Evolutionary conservation across 1,139 yeast species (phyloP), one percentile per base, ranked within the genome.

Genomic region (Hemisphaericaspora xylofermentans): DNA sequence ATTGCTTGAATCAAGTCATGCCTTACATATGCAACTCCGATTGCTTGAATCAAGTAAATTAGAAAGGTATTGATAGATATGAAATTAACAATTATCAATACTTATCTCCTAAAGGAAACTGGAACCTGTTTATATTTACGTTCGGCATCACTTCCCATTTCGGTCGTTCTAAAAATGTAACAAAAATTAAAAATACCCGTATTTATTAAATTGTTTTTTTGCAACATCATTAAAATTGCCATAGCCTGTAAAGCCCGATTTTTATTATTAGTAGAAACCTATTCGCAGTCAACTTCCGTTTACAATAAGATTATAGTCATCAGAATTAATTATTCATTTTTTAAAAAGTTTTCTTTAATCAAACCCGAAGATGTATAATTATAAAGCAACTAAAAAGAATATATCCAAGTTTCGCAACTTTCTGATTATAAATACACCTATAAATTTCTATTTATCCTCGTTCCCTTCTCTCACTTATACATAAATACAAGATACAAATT

Each of bases 281-380:
- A 6, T 6, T 31, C 34, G 34, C 34, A 18, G 34, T 31, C 19
- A 19, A 31, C 21, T 31, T 18, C 34, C 34, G 6, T 31, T 31
- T 24, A 6, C 27, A 24, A 24, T 9, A 24, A 24, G n/a, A 6
- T n/a, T n/a, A n/a, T n/a, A n/a, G n/a, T n/a, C n/a, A n/a, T n/a
- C n/a, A n/a, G n/a, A n/a, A n/a, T n/a, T n/a, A n/a, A n/a, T n/a
- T n/a, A n/a, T n/a, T n/a, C n/a, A n/a, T n/a, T n/a, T n/a, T n/a
- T n/a, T n/a, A n/a, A n/a, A n/a, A n/a, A n/a, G n/a, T n/a, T n/a
- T n/a, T n/a, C n/a, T n/a, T n/a, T n/a, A n/a, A n/a, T n/a, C n/a
- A n/a, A n/a, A n/a, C n/a, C n/a, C n/a, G n/a, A n/a, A n/a, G n/a
- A n/a, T n/a, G n/a, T n/a, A n/a, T n/a, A n/a, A n/a, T n/a, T n/a